Evolutionary conservation across 176 grass and related monocot species (phyloP).

Genomic region (Zoysia pacifica): DNA sequence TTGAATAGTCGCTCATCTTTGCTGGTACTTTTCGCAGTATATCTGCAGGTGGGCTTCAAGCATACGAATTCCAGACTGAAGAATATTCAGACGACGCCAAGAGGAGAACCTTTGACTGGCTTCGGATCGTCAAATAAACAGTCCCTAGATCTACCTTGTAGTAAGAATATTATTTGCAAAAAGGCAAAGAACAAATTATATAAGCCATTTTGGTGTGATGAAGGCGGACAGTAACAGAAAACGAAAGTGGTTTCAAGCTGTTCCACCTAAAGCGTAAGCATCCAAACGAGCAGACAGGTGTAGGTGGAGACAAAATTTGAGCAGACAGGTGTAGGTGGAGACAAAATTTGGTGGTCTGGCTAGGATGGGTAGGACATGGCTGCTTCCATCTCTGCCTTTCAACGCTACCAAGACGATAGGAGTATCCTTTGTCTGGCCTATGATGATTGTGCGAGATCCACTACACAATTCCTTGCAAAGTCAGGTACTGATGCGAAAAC

Average conservation of each 20-base stretch:
- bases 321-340: neutral
- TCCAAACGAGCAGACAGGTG: neutral
- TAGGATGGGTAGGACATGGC: neutral
- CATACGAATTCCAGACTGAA: neutral
- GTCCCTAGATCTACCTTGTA: neutral
- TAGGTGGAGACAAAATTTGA: conserved; percentile 14
- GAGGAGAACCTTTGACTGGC: neutral
- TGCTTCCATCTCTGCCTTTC: neutral
- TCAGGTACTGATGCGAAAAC: neutral
- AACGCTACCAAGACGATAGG: neutral
- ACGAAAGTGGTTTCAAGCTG: conserved; percentile 25
- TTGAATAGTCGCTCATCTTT: conserved; percentile 18
- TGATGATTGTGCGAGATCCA: neutral
- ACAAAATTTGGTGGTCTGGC: conserved; percentile 37
- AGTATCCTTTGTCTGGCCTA: neutral
- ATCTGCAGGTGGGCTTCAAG: neutral
- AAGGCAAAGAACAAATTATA: neutral
- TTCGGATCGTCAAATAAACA: neutral
- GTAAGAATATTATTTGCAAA: neutral
- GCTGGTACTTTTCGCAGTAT: conserved; percentile 15
- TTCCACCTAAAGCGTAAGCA: conserved; percentile 2
- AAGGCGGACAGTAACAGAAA: conserved; percentile 12
- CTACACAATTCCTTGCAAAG: neutral
- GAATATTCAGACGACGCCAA: conserved; percentile 37
- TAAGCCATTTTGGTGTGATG: neutral